A percentile compares a stretch with the other conserved stretches of the same genome.
These are phyloP conservation scores for Penicillium salamii DNA, from an alignment of 495 filamentous ascomycete genomes.

Conservation along the genomic window DNA sequence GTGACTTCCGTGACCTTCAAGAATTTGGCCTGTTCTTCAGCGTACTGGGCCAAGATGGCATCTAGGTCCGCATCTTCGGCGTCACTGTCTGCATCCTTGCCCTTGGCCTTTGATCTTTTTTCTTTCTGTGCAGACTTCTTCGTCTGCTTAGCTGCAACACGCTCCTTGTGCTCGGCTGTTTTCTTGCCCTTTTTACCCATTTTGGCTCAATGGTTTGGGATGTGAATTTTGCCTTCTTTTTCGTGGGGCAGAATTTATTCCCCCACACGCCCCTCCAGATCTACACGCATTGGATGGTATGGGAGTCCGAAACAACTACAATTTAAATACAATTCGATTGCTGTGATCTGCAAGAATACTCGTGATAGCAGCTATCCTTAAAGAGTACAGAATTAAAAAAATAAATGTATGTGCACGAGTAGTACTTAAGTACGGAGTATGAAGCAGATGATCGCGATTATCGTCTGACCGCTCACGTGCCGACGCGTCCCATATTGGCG, in stretches of 20 bases:
- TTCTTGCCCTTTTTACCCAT: slow-evolving; percentile 56
- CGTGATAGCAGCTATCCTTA: too few relatives aligned
- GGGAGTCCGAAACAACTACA: too few relatives aligned
- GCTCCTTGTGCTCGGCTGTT: slow-evolving; percentile 54
- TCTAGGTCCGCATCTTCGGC: slow-evolving; percentile 93
- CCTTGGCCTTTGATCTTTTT: slow-evolving; percentile 65
- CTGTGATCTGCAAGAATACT: too few relatives aligned
- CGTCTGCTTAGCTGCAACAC: slow-evolving; percentile 50
- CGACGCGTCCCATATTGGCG: slow-evolving; percentile 23
- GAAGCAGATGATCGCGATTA: too few relatives aligned
- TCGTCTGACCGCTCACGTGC: slow-evolving; percentile 29
- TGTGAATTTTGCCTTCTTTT: slow-evolving; percentile 8
- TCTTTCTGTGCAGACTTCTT: slow-evolving; percentile 71
- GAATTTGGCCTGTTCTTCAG: slow-evolving; percentile 79
- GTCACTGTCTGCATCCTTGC: slow-evolving; percentile 67
- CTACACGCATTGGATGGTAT: background rate
- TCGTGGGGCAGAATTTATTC: slow-evolving; percentile 30
- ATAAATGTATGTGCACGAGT: too few relatives aligned
- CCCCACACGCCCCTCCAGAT: slow-evolving; percentile 19
- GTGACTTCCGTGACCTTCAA: slow-evolving; percentile 84
- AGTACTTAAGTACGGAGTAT: too few relatives aligned
- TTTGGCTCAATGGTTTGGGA: slow-evolving; percentile 16
- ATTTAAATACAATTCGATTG: too few relatives aligned
- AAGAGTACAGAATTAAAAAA: too few relatives aligned
- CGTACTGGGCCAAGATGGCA: slow-evolving; percentile 90